Conservation (phyloP, 2,329 filamentous ascomycete genomes). For the Hymenoscyphus albidus region DNA sequence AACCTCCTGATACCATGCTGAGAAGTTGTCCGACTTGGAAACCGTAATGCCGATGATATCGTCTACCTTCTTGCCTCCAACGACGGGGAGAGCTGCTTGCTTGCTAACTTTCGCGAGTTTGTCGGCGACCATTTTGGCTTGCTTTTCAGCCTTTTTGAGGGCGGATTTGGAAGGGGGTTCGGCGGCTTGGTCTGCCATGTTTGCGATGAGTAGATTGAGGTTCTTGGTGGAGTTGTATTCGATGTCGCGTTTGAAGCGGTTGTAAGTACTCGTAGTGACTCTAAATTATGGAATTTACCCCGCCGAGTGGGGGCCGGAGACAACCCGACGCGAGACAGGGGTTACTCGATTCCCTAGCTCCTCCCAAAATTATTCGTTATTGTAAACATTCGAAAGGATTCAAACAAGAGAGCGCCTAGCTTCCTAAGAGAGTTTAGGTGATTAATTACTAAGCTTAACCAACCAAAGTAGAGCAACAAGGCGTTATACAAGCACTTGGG, state of each 20-base stretch:
- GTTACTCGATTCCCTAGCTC: background rate
- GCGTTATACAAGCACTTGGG: too few species aligned
- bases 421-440: too few species aligned
- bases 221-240: background rate
- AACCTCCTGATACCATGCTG: slow-evolving; percentile 96
- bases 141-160: slow-evolving; percentile 63
- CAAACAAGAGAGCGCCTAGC: too few species aligned
- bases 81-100: slow-evolving; percentile 49
- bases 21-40: slow-evolving; percentile 80
- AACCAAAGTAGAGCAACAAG: too few species aligned
- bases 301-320: background rate
- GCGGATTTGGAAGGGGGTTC: slow-evolving; percentile 57
- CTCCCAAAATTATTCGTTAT: background rate
- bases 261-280: background rate
- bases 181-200: slow-evolving; percentile 27
- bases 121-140: slow-evolving; percentile 56
- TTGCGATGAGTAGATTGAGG: slow-evolving; percentile 9
- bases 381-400: too few species aligned
- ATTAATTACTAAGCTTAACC: too few species aligned
- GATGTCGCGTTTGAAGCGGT: background rate
- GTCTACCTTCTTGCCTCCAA: slow-evolving; percentile 56
- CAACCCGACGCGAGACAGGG: background rate
- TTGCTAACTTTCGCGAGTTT: slow-evolving; percentile 61
- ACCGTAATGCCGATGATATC: slow-evolving; percentile 85
- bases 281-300: slow-evolving; percentile 4